These are phyloP conservation scores for Terfezia claveryi DNA, from an alignment of 495 filamentous ascomycete genomes.

Conservation along the genomic window DNA sequence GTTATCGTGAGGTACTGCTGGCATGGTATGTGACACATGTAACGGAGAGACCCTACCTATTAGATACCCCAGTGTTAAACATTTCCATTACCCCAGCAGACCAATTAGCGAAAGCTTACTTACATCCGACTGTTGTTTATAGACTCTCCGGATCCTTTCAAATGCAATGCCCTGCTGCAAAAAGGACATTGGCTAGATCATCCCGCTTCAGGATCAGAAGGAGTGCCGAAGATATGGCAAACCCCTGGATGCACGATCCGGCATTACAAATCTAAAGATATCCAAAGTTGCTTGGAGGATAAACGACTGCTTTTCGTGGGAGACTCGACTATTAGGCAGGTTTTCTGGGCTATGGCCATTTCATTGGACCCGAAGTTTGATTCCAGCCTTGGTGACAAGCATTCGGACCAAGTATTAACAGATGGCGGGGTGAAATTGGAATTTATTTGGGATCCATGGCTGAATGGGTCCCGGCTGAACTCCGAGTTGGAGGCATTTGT, in stretches of 20 bases:
- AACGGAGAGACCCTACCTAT: too few species aligned
- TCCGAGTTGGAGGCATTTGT: constrained; percentile 20
- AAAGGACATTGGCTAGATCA: constrained; percentile 33
- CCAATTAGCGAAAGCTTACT: too few species aligned
- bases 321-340: constrained; percentile 34
- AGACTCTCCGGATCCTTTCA: constrained; percentile 32
- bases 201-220: constrained; percentile 7
- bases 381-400: constrained; percentile 21
- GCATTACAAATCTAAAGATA: constrained; percentile 27
- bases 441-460: constrained; percentile 40
- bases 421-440: constrained; percentile 25
- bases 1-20: too few species aligned
- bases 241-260: constrained; percentile 36
- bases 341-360: constrained; percentile 35
- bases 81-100: too few species aligned
- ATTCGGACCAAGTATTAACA: constrained; percentile 25
- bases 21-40: too few species aligned
- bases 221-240: constrained; percentile 29
- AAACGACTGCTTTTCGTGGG: constrained; percentile 34
- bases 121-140: background rate
- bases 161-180: constrained; percentile 31
- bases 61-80: too few species aligned
- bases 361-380: constrained; percentile 26
- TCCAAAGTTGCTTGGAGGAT: constrained; percentile 25
- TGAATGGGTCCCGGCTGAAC: constrained; percentile 30